Evolutionary conservation across 129 eudicot species (phyloP).

Genomic region (Silybum marianum): DNA sequence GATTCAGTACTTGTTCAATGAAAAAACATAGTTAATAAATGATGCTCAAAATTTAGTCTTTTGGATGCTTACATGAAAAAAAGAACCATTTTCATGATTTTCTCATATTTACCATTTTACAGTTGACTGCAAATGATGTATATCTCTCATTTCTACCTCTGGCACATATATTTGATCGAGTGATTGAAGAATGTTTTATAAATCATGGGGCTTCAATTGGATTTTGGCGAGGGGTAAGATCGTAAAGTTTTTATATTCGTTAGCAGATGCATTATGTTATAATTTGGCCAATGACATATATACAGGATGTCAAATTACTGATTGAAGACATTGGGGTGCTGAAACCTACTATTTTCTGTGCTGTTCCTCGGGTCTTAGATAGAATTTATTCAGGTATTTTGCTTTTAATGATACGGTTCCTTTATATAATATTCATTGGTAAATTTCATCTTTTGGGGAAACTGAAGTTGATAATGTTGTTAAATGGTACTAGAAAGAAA

Average conservation of each 20-base stretch:
- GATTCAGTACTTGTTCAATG: neutral
- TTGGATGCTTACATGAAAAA: conserved; percentile 5
- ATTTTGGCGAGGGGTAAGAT: conserved; percentile 98
- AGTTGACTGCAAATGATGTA: conserved; percentile 68
- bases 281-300: conserved; percentile 17
- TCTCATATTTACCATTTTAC: conserved; percentile 22
- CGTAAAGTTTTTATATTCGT: neutral
- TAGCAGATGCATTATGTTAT: conserved; percentile 5
- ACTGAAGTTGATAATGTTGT: conserved; percentile 6
- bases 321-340: conserved; percentile 81
- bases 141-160: conserved; percentile 92
- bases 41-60: neutral
- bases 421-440: neutral
- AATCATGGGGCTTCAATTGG: conserved; percentile 88
- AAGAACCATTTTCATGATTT: neutral
- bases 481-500: neutral
- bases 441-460: neutral
- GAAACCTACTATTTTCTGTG: conserved; percentile 92
- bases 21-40: neutral
- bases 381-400: conserved; percentile 81
- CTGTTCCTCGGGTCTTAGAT: conserved; percentile 96
- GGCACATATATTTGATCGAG: conserved; percentile 98
- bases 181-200: conserved; percentile 84
- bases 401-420: neutral
- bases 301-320: conserved; percentile 83